A percentile compares a stretch with the other conserved stretches of the same genome.
phyloP scores from a whole-genome alignment of 495 filamentous ascomycete species.

The Tuber melanosporum region DNA sequence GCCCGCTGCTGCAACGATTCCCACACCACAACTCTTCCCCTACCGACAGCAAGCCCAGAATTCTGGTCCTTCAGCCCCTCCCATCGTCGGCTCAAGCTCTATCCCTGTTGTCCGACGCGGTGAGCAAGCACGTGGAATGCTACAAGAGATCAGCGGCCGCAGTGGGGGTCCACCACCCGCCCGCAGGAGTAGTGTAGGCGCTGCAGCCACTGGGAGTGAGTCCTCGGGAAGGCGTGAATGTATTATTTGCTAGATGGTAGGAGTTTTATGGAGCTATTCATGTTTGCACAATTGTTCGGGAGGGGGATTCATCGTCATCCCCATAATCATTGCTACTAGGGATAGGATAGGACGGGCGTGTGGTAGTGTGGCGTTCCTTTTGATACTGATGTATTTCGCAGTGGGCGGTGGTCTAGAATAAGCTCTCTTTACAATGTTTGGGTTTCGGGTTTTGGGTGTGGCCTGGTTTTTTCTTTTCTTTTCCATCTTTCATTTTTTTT shows the following conservation, averaged over 20 bases:
- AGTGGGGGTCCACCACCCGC: constrained; percentile 6
- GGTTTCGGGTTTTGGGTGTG: constrained; percentile 2
- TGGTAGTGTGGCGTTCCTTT: constrained; percentile 3
- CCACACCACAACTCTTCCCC: constrained; percentile 13
- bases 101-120: constrained; percentile 7
- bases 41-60: constrained; percentile 15
- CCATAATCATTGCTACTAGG: not conserved
- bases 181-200: constrained; percentile 2
- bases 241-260: constrained; percentile 12
- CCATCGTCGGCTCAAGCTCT: not conserved
- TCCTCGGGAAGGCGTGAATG: constrained; percentile 19
- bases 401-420: not conserved
- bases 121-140: constrained; percentile 23
- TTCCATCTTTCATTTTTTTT: not conserved
- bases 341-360: not conserved
- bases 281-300: constrained; percentile 16
- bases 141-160: constrained; percentile 23
- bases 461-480: not conserved
- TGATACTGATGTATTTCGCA: not conserved
- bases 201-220: constrained; percentile 10
- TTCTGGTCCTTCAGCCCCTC: not conserved
- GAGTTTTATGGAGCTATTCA: constrained; percentile 9
- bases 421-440: not conserved
- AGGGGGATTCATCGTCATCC: constrained; percentile 20
- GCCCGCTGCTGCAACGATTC: constrained; percentile 5